phyloP scores from a whole-genome alignment of 352 stramenopile genomes.

The Globisporangium cylindrosporum region DNA sequence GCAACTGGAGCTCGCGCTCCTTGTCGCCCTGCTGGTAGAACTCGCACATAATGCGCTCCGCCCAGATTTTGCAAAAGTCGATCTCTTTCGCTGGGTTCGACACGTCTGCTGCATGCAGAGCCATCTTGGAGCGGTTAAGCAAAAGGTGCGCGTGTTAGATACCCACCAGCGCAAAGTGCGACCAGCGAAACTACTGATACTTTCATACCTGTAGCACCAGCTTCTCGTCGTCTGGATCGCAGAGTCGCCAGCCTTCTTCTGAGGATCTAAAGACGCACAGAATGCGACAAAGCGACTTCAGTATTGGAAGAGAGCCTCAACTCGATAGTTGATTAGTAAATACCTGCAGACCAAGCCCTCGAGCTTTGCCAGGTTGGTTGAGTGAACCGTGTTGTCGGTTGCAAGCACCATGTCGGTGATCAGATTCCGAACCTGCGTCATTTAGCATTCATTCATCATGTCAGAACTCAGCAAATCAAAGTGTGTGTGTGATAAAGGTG shows the following conservation, averaged over 20 bases:
- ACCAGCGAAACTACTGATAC: not conserved
- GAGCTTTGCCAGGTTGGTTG: constrained; percentile 72
- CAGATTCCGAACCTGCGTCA: constrained; percentile 52
- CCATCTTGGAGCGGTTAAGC: constrained; percentile 37
- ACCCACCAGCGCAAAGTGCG: not conserved
- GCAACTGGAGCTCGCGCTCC: constrained; percentile 84
- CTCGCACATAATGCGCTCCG: constrained; percentile 89
- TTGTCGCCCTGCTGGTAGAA: constrained; percentile 95
- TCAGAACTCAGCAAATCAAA: not conserved
- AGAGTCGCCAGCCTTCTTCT: constrained; percentile 53
- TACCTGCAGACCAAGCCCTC: constrained; percentile 67
- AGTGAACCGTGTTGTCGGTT: constrained; percentile 88
- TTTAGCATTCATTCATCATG: not conserved
- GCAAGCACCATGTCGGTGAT: constrained; percentile 86
- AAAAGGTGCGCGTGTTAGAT: not conserved
- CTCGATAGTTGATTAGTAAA: not conserved
- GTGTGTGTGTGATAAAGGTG: not conserved
- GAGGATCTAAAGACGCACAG: constrained; percentile 7
- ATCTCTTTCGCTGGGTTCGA: constrained; percentile 90
- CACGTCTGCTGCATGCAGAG: constrained; percentile 90
- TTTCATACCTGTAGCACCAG: constrained; percentile 51
- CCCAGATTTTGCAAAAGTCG: constrained; percentile 80
- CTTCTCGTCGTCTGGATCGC: constrained; percentile 65
- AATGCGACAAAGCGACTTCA: not conserved
- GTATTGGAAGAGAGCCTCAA: not conserved